phyloP scores from a whole-genome alignment of 257 asterid genomes.

The Gentiana dahurica region DNA sequence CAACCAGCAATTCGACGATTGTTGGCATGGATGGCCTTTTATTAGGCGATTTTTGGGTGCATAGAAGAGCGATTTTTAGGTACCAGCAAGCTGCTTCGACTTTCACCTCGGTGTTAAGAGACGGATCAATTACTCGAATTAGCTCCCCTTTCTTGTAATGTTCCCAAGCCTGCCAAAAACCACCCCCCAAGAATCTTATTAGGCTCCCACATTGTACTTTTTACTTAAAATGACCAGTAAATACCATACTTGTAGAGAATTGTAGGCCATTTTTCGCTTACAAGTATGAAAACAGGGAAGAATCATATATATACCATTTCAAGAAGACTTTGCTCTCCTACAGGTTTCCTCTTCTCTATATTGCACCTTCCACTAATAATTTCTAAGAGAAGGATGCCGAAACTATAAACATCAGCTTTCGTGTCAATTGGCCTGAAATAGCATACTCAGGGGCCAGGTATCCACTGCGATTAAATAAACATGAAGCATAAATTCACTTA shows the following conservation, averaged over 20 bases:
- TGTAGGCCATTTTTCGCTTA: neutral
- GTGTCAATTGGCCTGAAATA: conserved; percentile 69
- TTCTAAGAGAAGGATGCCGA: conserved; percentile 77
- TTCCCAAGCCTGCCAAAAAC: conserved; percentile 50
- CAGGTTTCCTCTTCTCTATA: conserved; percentile 55
- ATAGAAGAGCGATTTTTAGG: conserved; percentile 47
- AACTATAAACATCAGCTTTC: conserved; percentile 87
- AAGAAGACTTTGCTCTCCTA: conserved; percentile 52
- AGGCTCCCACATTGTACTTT: no score
- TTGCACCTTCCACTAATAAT: conserved; percentile 71
- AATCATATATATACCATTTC: conserved; percentile 45
- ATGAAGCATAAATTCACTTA: neutral
- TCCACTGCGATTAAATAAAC: conserved; percentile 40
- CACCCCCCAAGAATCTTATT: no score
- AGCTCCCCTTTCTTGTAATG: conserved; percentile 41
- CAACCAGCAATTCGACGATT: conserved; percentile 46
- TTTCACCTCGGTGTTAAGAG: conserved; percentile 23
- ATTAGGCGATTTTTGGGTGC: conserved; percentile 61
- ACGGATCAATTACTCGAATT: conserved; percentile 37
- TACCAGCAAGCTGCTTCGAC: conserved; percentile 45
- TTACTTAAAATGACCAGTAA: no score
- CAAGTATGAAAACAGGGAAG: no score
- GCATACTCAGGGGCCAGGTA: conserved; percentile 98
- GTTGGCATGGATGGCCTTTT: conserved; percentile 61
- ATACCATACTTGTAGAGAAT: no score